Evolutionary conservation across 495 filamentous ascomycete species (phyloP).

Genomic region (Hypoxylon perforatum): DNA sequence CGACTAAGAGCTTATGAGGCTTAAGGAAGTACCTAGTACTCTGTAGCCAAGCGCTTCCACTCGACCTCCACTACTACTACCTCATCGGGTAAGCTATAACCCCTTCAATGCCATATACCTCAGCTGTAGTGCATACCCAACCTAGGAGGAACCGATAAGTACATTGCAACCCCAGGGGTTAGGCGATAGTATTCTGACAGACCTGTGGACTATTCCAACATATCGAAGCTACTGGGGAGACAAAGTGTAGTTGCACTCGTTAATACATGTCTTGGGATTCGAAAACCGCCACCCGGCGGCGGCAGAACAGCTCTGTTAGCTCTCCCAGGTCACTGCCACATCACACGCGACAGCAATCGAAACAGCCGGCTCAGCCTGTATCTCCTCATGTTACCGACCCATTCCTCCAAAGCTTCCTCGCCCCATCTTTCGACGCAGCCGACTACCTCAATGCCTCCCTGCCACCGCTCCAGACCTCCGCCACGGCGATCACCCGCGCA

Average conservation of each 20-base stretch:
- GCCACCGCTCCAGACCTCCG: slow-evolving; percentile 66
- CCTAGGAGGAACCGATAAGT: no score
- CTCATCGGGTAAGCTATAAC: no score
- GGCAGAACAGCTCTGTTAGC: slow-evolving; percentile 50
- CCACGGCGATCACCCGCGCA: slow-evolving; percentile 21
- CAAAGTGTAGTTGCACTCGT: neutral
- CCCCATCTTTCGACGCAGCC: slow-evolving; percentile 79
- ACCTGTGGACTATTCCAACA: no score
- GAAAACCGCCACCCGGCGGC: slow-evolving; percentile 46
- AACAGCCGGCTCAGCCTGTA: slow-evolving; percentile 50
- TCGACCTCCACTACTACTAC: no score
- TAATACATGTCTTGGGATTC: slow-evolving; percentile 53
- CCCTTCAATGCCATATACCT: no score
- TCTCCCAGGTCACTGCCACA: slow-evolving; percentile 33
- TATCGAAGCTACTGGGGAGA: neutral
- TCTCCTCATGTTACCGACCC: slow-evolving; percentile 70
- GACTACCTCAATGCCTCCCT: slow-evolving; percentile 83
- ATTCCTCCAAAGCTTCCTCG: slow-evolving; percentile 73
- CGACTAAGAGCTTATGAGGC: neutral
- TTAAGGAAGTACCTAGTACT: slow-evolving; percentile 3
- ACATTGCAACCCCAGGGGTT: no score
- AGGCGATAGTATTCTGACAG: no score
- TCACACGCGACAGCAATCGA: slow-evolving; percentile 44
- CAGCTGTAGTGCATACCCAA: no score
- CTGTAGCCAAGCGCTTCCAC: no score